A percentile compares a stretch with the other conserved stretches of the same genome.
Evolutionary conservation across 257 asterid species (phyloP).

Genomic region (Petunia axillaris): DNA sequence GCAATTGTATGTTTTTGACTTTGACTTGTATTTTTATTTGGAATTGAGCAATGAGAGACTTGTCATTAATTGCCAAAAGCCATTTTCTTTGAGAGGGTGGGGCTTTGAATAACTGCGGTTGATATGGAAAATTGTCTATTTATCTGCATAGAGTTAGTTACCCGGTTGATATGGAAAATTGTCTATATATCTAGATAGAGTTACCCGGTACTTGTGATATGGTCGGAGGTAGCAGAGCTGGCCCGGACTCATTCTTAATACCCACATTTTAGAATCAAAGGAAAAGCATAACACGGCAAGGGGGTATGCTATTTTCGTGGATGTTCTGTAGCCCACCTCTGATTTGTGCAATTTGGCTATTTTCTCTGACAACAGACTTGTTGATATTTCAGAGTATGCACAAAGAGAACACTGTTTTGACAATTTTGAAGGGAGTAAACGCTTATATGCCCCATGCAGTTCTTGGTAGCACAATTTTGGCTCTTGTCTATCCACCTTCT

Average conservation of each 20-base stretch:
- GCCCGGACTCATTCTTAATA: not conserved
- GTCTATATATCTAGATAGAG: too few relatives aligned
- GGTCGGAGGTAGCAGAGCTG: too few relatives aligned
- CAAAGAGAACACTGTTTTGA: slow-evolving; percentile 40
- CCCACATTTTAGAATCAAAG: not conserved
- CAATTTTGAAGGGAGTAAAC: slow-evolving; percentile 74
- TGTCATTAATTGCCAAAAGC: not conserved
- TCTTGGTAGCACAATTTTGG: slow-evolving; percentile 85
- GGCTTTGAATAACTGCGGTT: not conserved
- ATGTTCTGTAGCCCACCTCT: not conserved
- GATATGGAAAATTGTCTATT: not conserved
- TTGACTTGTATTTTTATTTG: not conserved
- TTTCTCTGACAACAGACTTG: slow-evolving; percentile 11
- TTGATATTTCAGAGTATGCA: slow-evolving; percentile 38
- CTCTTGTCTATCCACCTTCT: slow-evolving; percentile 92
- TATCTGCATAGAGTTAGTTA: not conserved
- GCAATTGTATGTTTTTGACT: not conserved
- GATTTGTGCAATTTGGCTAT: not conserved
- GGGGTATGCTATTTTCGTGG: not conserved
- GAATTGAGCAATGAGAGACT: not conserved
- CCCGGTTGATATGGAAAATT: too few relatives aligned
- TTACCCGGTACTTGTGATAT: too few relatives aligned
- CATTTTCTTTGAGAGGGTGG: not conserved
- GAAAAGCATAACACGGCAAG: not conserved
- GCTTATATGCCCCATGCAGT: slow-evolving; percentile 91